Percentiles rank a stretch among this genome's conserved stretches.
phyloP scores from a whole-genome alignment of 768 basidiomycete genomes.

The Megacollybia marginata region DNA sequence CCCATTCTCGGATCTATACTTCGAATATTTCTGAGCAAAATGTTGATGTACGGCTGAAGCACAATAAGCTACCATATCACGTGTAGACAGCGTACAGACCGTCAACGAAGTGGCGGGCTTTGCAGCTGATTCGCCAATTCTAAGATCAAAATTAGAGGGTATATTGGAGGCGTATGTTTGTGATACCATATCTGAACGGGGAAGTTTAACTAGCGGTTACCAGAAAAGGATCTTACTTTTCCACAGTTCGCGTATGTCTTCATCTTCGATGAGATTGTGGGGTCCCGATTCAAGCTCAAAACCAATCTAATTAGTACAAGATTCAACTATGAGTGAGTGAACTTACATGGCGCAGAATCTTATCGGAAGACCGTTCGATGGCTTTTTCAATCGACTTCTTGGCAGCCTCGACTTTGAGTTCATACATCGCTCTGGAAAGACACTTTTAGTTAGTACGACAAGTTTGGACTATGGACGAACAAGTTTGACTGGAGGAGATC shows the following conservation, averaged over 20 bases:
- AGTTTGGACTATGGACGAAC: not conserved
- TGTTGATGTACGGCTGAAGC: constrained; percentile 10
- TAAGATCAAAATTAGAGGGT: not conserved
- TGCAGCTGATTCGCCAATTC: constrained; percentile 18
- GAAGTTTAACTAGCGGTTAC: not conserved
- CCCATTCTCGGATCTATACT: constrained; percentile 4
- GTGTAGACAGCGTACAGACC: constrained; percentile 6
- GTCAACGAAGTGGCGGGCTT: constrained; percentile 15
- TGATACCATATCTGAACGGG: constrained; percentile 13
- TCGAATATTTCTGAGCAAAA: constrained; percentile 7
- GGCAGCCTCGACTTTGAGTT: constrained; percentile 9
- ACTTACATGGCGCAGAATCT: constrained; percentile 10
- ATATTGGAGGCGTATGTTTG: not conserved
- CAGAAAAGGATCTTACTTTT: constrained; percentile 9
- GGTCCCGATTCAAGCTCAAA: constrained; percentile 15
- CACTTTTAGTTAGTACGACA: not conserved
- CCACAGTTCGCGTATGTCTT: constrained; percentile 14
- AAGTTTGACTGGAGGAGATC: constrained; percentile 5
- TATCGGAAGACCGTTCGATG: constrained; percentile 8
- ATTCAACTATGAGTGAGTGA: too few species aligned
- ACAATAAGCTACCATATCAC: not conserved
- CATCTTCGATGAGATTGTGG: constrained; percentile 16
- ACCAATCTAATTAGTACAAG: not conserved
- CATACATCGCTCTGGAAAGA: constrained; percentile 10
- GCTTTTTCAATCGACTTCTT: constrained; percentile 8